Conservation (phyloP, 2,329 filamentous ascomycete species). For the Coniella lustricola region DNA sequence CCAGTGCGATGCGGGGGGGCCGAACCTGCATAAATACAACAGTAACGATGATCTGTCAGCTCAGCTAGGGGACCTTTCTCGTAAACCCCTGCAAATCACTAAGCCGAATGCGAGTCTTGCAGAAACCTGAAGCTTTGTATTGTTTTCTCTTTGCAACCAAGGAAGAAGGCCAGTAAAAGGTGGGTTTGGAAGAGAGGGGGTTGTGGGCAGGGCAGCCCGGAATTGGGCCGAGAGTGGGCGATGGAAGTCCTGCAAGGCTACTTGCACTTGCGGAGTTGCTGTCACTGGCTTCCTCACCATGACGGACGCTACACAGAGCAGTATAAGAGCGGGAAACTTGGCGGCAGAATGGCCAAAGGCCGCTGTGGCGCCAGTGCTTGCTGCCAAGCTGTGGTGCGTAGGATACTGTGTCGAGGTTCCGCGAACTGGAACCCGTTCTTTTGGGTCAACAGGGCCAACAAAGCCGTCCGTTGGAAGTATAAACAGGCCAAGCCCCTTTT, state of each 20-base stretch:
- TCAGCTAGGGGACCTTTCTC: conserved; percentile 6
- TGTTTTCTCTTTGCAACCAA: not conserved
- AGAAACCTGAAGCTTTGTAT: conserved; percentile 14
- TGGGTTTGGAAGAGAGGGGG: not conserved
- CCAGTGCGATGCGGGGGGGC: conserved; percentile 25
- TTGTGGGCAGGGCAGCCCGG: conserved; percentile 2
- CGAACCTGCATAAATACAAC: conserved; percentile 26
- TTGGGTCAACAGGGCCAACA: not conserved
- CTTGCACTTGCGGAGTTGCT: not conserved
- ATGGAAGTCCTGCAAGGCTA: conserved; percentile 11
- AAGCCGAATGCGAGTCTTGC: conserved; percentile 13
- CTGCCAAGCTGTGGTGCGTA: too few species aligned
- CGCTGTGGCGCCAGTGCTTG: too few species aligned
- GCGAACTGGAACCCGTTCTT: not conserved
- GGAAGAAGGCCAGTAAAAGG: not conserved
- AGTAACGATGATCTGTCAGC: conserved; percentile 21
- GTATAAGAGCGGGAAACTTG: too few species aligned
- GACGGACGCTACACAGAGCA: too few species aligned
- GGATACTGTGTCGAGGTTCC: too few species aligned
- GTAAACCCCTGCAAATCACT: conserved; percentile 12
- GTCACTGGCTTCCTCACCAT: not conserved
- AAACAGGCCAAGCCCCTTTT: not conserved
- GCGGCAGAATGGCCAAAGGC: too few species aligned
- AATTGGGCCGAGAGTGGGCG: conserved; percentile 8
- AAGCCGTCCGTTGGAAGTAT: not conserved